Conservation (phyloP, 2,329 filamentous ascomycete genomes). For the Chaetomium globosum region DNA sequence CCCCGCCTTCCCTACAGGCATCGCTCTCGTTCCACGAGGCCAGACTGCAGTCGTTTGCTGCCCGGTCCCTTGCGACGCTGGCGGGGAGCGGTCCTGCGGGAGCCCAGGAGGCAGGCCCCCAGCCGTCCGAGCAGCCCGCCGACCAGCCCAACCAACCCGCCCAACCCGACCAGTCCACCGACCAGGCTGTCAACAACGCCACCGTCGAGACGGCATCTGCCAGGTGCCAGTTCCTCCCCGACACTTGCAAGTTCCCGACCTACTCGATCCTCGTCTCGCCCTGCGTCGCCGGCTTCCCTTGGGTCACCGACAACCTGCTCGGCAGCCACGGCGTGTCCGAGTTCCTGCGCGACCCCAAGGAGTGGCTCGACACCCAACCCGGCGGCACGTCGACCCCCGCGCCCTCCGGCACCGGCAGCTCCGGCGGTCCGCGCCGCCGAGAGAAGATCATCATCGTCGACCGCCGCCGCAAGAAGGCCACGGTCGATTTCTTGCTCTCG, state of each 20-base stretch:
- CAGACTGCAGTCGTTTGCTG: background rate
- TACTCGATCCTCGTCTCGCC: slow-evolving; percentile 48
- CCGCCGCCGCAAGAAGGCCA: slow-evolving; percentile 37
- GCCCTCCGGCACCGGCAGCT: background rate
- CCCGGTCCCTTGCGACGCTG: background rate
- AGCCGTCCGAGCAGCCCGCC: background rate
- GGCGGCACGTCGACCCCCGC: slow-evolving; percentile 18
- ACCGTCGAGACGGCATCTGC: background rate
- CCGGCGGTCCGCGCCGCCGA: background rate
- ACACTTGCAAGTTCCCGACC: slow-evolving; percentile 45
- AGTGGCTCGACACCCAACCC: slow-evolving; percentile 39
- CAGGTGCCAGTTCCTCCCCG: slow-evolving; percentile 42
- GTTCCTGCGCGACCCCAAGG: slow-evolving; percentile 42
- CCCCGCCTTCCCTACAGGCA: slow-evolving; percentile 34
- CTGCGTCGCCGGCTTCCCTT: slow-evolving; percentile 44
- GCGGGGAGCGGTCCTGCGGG: background rate
- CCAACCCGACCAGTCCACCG: background rate
- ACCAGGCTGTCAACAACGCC: background rate
- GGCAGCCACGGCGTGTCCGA: slow-evolving; percentile 47
- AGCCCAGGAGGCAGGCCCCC: background rate
- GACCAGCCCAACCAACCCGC: background rate
- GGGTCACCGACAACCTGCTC: slow-evolving; percentile 47
- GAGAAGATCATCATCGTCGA: slow-evolving; percentile 44
- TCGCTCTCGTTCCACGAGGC: slow-evolving; percentile 31
- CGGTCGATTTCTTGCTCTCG: slow-evolving; percentile 38